Conservation (phyloP, 176 grass and related monocot species). For the Zea mays region Zm-B73-REFERENCE-NAM-5.0 NC_050100.1:113724501-113725000, state of each 20-base stretch:
- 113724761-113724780: neutral
- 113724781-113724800: neutral
- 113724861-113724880: too few species aligned
- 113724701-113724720: neutral
- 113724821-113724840: too few species aligned
- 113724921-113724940: too few species aligned
- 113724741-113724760: neutral
- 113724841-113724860: too few species aligned
- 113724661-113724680: neutral
- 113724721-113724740: conserved; percentile 4
- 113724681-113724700: neutral
- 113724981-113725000: too few species aligned
- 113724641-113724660: conserved; percentile 17
- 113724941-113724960: too few species aligned
- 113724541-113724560: too few species aligned
- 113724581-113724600: neutral
- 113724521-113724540: too few species aligned
- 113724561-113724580: conserved; percentile 12
- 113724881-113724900: too few species aligned
- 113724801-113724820: neutral
- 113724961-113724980: too few species aligned
- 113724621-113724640: conserved; percentile 26
- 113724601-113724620: neutral
- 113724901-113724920: too few species aligned
- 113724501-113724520: too few species aligned